Evolutionary conservation across 2,329 filamentous ascomycete genomes (phyloP).

Genomic region (Ceratocystis destructans): DNA sequence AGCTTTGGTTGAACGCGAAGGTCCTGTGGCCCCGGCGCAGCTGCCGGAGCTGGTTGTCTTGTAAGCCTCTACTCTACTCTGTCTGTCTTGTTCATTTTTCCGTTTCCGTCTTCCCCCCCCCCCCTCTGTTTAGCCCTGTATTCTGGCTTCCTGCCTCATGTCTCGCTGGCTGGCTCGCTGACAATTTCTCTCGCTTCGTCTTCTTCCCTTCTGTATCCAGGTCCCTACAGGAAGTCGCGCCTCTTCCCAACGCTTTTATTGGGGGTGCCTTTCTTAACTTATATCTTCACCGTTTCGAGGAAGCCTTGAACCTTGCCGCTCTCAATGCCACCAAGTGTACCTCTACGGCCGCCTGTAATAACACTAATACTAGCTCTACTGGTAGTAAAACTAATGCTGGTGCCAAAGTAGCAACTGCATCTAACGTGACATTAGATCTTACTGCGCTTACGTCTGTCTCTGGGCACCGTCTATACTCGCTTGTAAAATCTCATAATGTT

Average conservation of each 20-base stretch:
- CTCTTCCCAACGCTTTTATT: conserved; percentile 70
- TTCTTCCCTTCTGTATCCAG: conserved; percentile 25
- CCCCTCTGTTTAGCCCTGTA: not conserved
- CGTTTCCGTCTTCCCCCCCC: not conserved
- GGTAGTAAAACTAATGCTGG: not conserved
- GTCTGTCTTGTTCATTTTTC: not conserved
- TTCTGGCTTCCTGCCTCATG: not conserved
- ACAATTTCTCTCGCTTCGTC: not conserved
- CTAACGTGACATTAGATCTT: conserved; percentile 19
- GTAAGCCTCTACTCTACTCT: conserved; percentile 30
- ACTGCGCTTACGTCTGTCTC: conserved; percentile 16
- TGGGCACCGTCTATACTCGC: conserved; percentile 43
- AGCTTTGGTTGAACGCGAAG: conserved; percentile 40
- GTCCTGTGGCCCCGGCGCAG: conserved; percentile 26
- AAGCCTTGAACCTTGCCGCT: conserved; percentile 58
- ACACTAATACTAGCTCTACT: not conserved
- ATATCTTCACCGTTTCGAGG: conserved; percentile 59
- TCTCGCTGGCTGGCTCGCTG: not conserved
- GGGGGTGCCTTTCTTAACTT: conserved; percentile 64
- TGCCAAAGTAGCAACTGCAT: not conserved
- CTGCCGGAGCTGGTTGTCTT: conserved; percentile 44
- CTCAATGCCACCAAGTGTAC: conserved; percentile 26
- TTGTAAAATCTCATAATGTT: conserved; percentile 57
- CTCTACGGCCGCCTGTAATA: conserved; percentile 6
- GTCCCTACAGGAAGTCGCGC: conserved; percentile 85